Evolutionary conservation across 371 early-diverging fungal species (phyloP), one percentile per base, ranked within the genome.

Genomic region (Enterocytospora artemiae): DNA sequence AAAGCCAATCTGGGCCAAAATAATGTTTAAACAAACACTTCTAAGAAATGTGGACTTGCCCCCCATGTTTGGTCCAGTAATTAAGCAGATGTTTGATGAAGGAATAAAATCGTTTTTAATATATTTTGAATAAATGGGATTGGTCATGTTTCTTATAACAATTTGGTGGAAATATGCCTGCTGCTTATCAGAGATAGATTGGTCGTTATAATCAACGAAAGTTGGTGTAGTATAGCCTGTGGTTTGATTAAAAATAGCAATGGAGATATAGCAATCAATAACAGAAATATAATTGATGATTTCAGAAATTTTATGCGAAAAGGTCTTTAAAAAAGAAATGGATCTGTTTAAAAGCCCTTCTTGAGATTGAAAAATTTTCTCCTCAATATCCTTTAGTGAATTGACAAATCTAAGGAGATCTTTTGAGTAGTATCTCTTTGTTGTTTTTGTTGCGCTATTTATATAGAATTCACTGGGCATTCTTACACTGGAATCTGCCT

Each of bases 11-110:
- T 99, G 97, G 0, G 95, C 93, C 84, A 97, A 83, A 43, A 99
- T 90, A 31, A 93, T 88, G 0, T 90, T 90, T 20, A 93, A 82
- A 73, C 95, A 93, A 0, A 92, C 85, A 81, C 85, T 75, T 14
- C 69, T 60, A 46, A 67, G 41, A 22, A 67, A 83, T 0, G 96
- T 97, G 0, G 90, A 90, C 79, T 96, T 97, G 32, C 91, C 91
- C 30, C 88, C 89, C 86, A 89, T 89, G 65, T 90, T 96, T 16
- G 99, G 93, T 0, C 99, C 99, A 0, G 97, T 94, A 46, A 99
- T 73, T 1, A 99, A 81, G n/a, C 92, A 83, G 67, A 94, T 82
- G 59, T 81, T 86, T 30, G 87, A 81, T 0, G 77, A 67, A 9
- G 91, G 90, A 24, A 43, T 58, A 43, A 64, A 65, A 37, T 69